Conservation (phyloP, 2,329 filamentous ascomycete genomes). For the Moelleriella libera region DNA sequence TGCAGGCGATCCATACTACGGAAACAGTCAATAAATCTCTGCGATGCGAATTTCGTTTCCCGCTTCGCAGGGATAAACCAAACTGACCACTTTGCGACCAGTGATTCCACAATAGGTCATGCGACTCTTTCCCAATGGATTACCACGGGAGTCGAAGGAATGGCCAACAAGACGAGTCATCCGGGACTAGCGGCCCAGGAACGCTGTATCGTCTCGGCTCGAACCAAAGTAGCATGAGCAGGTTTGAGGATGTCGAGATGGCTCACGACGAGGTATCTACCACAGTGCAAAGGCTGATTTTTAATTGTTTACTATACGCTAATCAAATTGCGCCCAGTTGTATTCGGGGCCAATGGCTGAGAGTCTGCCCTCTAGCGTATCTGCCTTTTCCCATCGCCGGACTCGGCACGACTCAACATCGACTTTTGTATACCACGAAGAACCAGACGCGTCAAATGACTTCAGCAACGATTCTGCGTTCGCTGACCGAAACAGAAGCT, state of each 20-base stretch:
- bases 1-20: no score
- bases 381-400: conserved; percentile 80
- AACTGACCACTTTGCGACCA: no score
- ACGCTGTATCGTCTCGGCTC: conserved; percentile 46
- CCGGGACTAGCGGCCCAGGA: conserved; percentile 1
- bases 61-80: no score
- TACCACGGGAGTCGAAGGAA: not conserved
- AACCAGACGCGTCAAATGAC: conserved; percentile 21
- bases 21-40: no score
- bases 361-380: conserved; percentile 85
- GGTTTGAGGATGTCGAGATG: conserved; percentile 97
- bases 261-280: conserved; percentile 65
- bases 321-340: conserved; percentile 29
- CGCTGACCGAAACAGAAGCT: conserved; percentile 10
- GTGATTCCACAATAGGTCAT: no score
- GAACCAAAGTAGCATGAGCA: conserved; percentile 62
- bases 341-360: conserved; percentile 90
- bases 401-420: conserved; percentile 68
- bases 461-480: conserved; percentile 12
- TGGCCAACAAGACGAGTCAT: not conserved
- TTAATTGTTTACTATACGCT: not conserved
- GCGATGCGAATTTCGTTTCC: no score
- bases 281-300: not conserved
- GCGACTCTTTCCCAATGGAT: not conserved
- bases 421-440: conserved; percentile 82